Evolutionary conservation across 139 green algal genomes (phyloP).

Genomic region (Coelastrella sp.): DNA sequence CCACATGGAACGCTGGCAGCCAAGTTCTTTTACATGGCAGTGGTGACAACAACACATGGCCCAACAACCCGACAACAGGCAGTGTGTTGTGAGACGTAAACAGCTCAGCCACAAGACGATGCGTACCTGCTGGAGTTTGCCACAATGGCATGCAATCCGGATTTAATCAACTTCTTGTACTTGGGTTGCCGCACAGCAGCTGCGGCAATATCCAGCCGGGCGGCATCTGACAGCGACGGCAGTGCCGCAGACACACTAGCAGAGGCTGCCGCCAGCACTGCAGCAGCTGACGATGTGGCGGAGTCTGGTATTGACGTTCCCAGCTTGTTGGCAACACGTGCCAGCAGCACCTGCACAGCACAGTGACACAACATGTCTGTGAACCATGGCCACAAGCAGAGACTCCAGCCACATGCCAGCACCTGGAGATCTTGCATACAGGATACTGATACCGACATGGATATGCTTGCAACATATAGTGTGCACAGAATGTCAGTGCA

Average conservation of each 20-base stretch:
- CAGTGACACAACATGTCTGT: background rate
- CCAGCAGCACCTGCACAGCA: conserved; percentile 26
- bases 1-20: no score
- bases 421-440: background rate
- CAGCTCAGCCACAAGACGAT: background rate
- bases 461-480: no score
- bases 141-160: conserved; percentile 52
- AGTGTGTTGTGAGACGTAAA: no score
- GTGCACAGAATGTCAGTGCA: no score
- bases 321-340: conserved; percentile 19
- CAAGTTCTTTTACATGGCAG: background rate
- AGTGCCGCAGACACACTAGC: conserved; percentile 5
- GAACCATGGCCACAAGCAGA: background rate
- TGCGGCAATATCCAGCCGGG: conserved; percentile 49
- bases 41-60: background rate
- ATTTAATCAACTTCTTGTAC: conserved; percentile 30
- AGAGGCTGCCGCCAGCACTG: background rate
- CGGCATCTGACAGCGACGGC: background rate
- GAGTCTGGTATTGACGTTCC: background rate
- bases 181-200: conserved; percentile 13
- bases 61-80: background rate
- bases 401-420: background rate
- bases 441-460: no score
- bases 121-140: conserved; percentile 54
- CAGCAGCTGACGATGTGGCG: background rate